Conservation (phyloP, 176 grass and related monocot species). For the Cocos nucifera region DNA sequence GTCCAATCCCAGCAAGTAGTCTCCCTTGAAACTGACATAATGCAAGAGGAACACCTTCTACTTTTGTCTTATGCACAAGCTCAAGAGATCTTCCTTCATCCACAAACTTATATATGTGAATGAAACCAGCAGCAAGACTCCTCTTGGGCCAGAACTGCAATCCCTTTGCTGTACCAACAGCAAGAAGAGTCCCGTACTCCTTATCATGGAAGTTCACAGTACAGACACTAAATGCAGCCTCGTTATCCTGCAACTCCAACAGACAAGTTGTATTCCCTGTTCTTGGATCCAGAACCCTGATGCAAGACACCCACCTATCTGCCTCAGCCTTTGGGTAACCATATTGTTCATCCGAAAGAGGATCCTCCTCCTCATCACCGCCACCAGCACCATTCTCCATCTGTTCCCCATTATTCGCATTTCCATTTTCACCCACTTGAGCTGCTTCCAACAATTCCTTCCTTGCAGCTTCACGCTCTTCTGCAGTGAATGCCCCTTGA, state of each 20-base stretch:
- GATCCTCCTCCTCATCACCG: slow-evolving; percentile 49
- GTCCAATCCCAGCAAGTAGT: slow-evolving; percentile 80
- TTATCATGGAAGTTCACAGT: slow-evolving; percentile 99
- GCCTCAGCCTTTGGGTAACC: slow-evolving; percentile 90
- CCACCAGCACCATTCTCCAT: slow-evolving; percentile 87
- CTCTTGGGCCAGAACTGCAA: slow-evolving; percentile 87
- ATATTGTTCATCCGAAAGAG: slow-evolving; percentile 87
- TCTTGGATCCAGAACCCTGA: slow-evolving; percentile 94
- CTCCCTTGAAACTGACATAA: slow-evolving; percentile 89
- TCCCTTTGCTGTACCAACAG: slow-evolving; percentile 88
- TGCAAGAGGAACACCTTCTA: slow-evolving; percentile 84
- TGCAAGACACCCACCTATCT: slow-evolving; percentile 93
- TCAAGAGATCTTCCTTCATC: slow-evolving; percentile 79
- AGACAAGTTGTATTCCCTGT: slow-evolving; percentile 77
- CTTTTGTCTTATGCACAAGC: slow-evolving; percentile 96
- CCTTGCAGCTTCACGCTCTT: slow-evolving; percentile 81
- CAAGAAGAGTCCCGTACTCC: slow-evolving; percentile 79
- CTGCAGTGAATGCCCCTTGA: slow-evolving; percentile 76
- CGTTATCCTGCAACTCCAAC: slow-evolving; percentile 85
- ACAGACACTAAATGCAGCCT: slow-evolving; percentile 85
- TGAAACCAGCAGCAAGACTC: slow-evolving; percentile 66
- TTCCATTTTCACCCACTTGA: slow-evolving; percentile 65
- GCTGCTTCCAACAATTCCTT: slow-evolving; percentile 79
- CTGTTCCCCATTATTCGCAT: slow-evolving; percentile 39
- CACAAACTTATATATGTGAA: slow-evolving; percentile 99